A percentile compares a stretch with the other conserved stretches of the same genome.
phyloP scores from a whole-genome alignment of 2,329 filamentous ascomycete species.

The Diaporthe caulivora region DNA sequence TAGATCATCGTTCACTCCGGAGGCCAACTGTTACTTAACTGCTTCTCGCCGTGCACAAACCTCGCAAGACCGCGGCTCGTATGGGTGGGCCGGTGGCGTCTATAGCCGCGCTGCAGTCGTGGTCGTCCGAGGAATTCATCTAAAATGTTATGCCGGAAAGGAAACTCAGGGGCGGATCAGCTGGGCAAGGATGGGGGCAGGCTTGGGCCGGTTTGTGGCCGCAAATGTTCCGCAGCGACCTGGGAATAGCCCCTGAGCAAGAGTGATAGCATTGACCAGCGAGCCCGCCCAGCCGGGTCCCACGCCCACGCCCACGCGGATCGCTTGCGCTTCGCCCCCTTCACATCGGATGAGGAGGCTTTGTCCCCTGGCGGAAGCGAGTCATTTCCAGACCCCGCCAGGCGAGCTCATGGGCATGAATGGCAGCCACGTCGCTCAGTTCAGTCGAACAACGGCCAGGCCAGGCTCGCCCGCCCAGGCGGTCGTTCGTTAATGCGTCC shows the following conservation, averaged over 20 bases:
- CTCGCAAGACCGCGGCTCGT: neutral
- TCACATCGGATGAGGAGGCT: conserved; percentile 31
- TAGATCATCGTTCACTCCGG: neutral
- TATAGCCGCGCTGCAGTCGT: conserved; percentile 18
- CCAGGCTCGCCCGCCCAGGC: conserved; percentile 13
- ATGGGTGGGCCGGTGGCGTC: conserved; percentile 22
- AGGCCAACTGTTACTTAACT: conserved; percentile 4
- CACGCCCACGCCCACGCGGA: conserved; percentile 15
- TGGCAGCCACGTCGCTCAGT: neutral
- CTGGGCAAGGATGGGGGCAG: conserved; percentile 19
- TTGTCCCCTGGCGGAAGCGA: conserved; percentile 6
- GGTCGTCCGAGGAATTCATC: conserved; percentile 23
- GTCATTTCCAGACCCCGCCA: conserved; percentile 6
- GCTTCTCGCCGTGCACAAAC: neutral
- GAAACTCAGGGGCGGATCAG: conserved; percentile 18
- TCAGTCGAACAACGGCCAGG: neutral
- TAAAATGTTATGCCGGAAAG: neutral
- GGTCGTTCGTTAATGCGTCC: conserved; percentile 11
- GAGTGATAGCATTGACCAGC: conserved; percentile 7
- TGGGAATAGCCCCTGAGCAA: neutral
- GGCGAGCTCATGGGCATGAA: neutral
- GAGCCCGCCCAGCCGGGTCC: conserved; percentile 9
- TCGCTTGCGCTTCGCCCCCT: neutral
- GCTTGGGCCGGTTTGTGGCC: conserved; percentile 1
- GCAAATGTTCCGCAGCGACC: neutral